Conservation (phyloP, 306 rosid genomes). For the Mucuna pruriens region DNA sequence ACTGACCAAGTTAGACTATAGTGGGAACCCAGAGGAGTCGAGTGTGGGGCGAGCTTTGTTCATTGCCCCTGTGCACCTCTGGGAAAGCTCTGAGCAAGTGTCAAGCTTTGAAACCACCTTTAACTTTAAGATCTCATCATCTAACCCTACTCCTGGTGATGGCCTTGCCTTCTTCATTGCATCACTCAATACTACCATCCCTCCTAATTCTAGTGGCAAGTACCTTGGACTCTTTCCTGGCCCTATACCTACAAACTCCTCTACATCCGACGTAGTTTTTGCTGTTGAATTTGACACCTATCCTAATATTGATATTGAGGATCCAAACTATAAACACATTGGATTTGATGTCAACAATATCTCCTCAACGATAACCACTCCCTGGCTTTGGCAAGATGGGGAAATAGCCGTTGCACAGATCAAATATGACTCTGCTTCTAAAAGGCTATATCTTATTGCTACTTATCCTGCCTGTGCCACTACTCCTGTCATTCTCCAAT, state of each 20-base stretch:
- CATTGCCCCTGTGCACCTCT: slow-evolving; percentile 19
- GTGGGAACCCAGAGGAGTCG: fast-evolving
- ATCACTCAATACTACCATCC: background rate
- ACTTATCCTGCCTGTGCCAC: background rate
- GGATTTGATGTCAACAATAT: slow-evolving; percentile 34
- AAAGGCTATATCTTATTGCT: background rate
- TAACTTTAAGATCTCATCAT: background rate
- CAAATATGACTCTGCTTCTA: slow-evolving; percentile 8
- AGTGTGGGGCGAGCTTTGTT: background rate
- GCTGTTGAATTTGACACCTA: slow-evolving; percentile 45
- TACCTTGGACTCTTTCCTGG: slow-evolving; percentile 23
- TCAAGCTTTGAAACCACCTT: slow-evolving; percentile 18
- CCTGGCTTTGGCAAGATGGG: background rate
- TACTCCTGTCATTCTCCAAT: background rate
- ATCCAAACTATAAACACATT: slow-evolving; percentile 26
- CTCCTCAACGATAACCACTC: background rate
- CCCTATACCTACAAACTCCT: background rate
- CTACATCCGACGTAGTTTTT: background rate
- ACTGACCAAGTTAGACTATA: background rate
- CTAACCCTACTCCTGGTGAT: background rate
- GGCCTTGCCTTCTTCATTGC: slow-evolving; percentile 28
- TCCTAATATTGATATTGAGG: background rate
- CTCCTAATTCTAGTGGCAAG: background rate
- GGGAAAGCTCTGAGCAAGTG: background rate
- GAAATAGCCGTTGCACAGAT: background rate